Percentiles rank a stretch among this genome's conserved stretches.
Conservation (phyloP, 1,139 yeast species). For the Debaryomyces fabryi region DNA sequence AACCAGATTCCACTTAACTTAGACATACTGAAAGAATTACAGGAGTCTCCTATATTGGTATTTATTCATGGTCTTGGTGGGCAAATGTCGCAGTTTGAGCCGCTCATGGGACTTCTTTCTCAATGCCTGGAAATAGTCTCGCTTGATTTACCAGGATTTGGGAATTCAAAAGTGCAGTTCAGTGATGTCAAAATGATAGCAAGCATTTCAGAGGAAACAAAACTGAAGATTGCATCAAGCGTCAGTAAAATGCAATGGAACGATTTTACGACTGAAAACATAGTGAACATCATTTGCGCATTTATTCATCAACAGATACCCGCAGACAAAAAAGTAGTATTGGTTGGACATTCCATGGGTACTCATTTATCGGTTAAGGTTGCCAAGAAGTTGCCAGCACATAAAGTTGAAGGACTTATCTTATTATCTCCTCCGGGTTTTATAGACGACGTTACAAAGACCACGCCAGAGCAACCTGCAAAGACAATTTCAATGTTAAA, state of each 20-base stretch:
- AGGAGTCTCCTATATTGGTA: conserved; percentile 58
- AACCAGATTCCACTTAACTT: conserved; percentile 23
- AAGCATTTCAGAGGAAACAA: conserved; percentile 27
- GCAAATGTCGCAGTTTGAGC: conserved; percentile 72
- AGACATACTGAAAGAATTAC: conserved; percentile 38
- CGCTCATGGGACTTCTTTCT: conserved; percentile 62
- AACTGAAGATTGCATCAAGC: conserved; percentile 31
- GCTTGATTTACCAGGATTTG: conserved; percentile 78
- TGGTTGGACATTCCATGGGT: conserved; percentile 81
- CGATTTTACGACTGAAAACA: conserved; percentile 51
- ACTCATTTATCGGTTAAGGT: conserved; percentile 56
- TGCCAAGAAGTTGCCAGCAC: conserved; percentile 42
- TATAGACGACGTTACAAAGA: conserved; percentile 27
- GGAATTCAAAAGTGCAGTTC: conserved; percentile 46
- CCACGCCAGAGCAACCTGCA: conserved; percentile 1
- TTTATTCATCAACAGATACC: conserved; percentile 45
- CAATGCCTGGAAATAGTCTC: conserved; percentile 67
- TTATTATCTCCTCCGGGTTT: conserved; percentile 61
- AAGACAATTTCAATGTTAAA: conserved; percentile 20
- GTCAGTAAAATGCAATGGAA: conserved; percentile 38
- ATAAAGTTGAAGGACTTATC: conserved; percentile 48
- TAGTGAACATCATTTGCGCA: conserved; percentile 48
- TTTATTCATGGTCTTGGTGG: conserved; percentile 81
- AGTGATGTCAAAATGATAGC: conserved; percentile 25
- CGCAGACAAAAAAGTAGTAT: conserved; percentile 49